These are phyloP conservation scores for Ophidiomyces ophidiicola DNA, from an alignment of 2,329 filamentous ascomycete genomes.

Conservation along the genomic window DNA sequence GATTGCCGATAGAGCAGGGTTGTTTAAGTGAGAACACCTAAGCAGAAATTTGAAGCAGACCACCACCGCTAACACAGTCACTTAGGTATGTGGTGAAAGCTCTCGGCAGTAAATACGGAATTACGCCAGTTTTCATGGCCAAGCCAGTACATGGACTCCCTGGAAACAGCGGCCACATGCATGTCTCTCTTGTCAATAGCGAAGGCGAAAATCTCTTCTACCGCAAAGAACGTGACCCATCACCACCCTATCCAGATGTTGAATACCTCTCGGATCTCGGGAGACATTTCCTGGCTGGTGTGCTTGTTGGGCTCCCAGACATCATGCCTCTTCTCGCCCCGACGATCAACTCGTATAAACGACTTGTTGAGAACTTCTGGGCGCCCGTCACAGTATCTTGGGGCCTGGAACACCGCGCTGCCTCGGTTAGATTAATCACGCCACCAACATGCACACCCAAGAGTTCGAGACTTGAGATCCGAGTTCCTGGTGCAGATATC, in stretches of 20 bases:
- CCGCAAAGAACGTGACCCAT: constrained; percentile 57
- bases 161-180: constrained; percentile 92
- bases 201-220: constrained; percentile 75
- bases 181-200: constrained; percentile 73
- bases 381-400: constrained; percentile 94
- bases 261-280: constrained; percentile 74
- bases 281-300: constrained; percentile 80
- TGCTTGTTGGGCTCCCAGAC: constrained; percentile 79
- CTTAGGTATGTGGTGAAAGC: constrained; percentile 71
- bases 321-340: constrained; percentile 93
- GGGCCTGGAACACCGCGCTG: constrained; percentile 89
- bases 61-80: neutral
- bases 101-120: constrained; percentile 71
- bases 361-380: constrained; percentile 98
- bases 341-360: constrained; percentile 95
- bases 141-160: constrained; percentile 85
- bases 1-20: constrained; percentile 81
- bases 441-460: constrained; percentile 75
- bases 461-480: constrained; percentile 82
- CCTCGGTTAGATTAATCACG: constrained; percentile 77
- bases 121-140: constrained; percentile 97
- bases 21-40: constrained; percentile 63
- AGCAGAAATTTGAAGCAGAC: neutral
- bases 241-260: constrained; percentile 62
- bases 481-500: constrained; percentile 85